Base-by-base conservation (phyloP, 768 basidiomycete genomes). In the Boletus rufocinnamomeus region DNA sequence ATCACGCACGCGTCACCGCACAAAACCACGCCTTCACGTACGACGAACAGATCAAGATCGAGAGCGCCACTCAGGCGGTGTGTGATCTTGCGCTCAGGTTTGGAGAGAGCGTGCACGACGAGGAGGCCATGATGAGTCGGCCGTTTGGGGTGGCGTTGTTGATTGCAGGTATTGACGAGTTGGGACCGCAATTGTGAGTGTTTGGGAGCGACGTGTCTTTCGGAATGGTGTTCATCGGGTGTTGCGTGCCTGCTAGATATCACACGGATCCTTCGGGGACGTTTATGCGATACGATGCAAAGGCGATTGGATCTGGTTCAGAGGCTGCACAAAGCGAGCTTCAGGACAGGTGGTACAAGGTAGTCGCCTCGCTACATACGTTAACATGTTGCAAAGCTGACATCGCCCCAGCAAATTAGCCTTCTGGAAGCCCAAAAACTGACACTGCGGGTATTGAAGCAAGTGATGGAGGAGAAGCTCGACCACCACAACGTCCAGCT, bases 381-480 rank as follows among this genome's bases (percentile, higher is more conserved):
- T 32, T 8, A 4, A 41, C 28, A 28, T 13, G 17, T 28, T 61
- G 50, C 54, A 61, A 53, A 8, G 45, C 50, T 63, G 56, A 67
- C 37, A 4, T 28, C 10, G 2, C 41, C 56, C n/a, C 66, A 98
- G 96, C 87, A 87, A 84, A 96, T 98, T 87, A 87, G 89, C 9
- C 78, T 98, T 25, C 75, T 80, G 63, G 94, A 97, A 74, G 97
- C 95, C 0, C 93, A 98, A 65, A 79, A 84, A 40, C 77, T 98
- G 61, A 89, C 92, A 4, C 77, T 98, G 52, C 87, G 85, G 62
- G 93, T 98, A 47, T 79, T 98, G 61, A 98, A 99, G 78, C 95
- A 98, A 77, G 97, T 98, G 45, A 99, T 98, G 97, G 97, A 98
- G 74, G 97, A 98, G 78, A 98, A 97, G 74, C 84, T 99, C 44